Evolutionary conservation across 2,329 filamentous ascomycete species (phyloP).

Genomic region (Elsinoe australis): DNA sequence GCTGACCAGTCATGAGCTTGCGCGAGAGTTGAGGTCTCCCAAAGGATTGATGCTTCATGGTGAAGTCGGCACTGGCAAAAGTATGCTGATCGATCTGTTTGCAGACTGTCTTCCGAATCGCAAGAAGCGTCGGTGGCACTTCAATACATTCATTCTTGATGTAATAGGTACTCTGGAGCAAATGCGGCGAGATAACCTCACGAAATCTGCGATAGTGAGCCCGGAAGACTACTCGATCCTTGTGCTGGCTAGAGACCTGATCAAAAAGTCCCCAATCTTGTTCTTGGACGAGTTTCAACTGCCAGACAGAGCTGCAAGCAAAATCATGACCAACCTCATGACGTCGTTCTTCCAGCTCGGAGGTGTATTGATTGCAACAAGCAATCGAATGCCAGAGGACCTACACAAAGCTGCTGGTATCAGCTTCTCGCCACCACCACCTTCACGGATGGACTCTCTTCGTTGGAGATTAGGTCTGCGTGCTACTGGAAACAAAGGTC

Average conservation of each 20-base stretch:
- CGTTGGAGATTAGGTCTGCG: conserved; percentile 41
- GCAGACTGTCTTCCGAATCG: conserved; percentile 66
- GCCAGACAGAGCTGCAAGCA: conserved; percentile 67
- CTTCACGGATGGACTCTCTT: conserved; percentile 45
- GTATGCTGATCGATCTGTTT: conserved; percentile 77
- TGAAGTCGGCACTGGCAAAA: conserved; percentile 76
- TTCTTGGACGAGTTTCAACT: conserved; percentile 81
- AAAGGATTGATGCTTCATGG: conserved; percentile 69
- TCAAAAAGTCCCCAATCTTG: conserved; percentile 65
- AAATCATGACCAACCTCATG: conserved; percentile 71
- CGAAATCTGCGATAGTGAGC: conserved; percentile 22
- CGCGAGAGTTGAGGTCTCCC: conserved; percentile 63
- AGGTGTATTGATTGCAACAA: conserved; percentile 71
- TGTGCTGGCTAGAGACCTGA: conserved; percentile 66
- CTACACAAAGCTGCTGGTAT: conserved; percentile 66
- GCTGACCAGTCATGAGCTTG: conserved; percentile 63
- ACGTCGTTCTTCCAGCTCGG: conserved; percentile 75
- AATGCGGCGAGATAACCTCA: conserved; percentile 42
- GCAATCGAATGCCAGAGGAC: conserved; percentile 77
- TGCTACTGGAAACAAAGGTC: conserved; percentile 26
- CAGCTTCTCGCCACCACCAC: conserved; percentile 54
- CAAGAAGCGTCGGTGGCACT: conserved; percentile 71
- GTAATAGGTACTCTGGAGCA: conserved; percentile 64
- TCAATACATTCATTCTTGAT: conserved; percentile 80
- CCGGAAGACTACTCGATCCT: conserved; percentile 60